phyloP scores from a whole-genome alignment of 768 basidiomycete genomes.

The Naganishia antarctica region DNA sequence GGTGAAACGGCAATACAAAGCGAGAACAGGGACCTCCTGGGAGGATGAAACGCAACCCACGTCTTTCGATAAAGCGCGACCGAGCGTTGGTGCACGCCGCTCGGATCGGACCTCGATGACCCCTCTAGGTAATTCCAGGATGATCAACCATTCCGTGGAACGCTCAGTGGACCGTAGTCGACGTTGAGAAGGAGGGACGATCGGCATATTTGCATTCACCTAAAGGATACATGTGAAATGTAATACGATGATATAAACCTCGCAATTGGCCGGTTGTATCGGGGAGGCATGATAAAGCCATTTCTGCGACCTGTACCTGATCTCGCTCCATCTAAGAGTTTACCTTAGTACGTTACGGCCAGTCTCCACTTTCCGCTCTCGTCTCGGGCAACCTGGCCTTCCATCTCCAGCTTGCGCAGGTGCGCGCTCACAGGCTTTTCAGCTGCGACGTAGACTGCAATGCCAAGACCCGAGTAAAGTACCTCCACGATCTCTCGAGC shows the following conservation, averaged over 20 bases:
- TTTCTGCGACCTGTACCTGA: too few relatives aligned
- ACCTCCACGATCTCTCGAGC: slow-evolving; percentile 8
- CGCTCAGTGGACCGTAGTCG: not conserved
- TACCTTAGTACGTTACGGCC: too few relatives aligned
- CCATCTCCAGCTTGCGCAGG: slow-evolving; percentile 16
- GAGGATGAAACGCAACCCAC: slow-evolving; percentile 1
- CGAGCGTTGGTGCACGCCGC: slow-evolving; percentile 1
- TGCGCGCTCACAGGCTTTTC: slow-evolving; percentile 19
- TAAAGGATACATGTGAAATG: not conserved
- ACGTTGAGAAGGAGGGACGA: not conserved
- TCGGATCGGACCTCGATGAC: slow-evolving; percentile 6
- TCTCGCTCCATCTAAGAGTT: too few relatives aligned
- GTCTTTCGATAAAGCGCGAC: not conserved
- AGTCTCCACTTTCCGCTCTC: not conserved
- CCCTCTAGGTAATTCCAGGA: slow-evolving; percentile 5
- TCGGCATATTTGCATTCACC: too few relatives aligned
- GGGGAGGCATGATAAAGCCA: too few relatives aligned
- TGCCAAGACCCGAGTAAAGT: slow-evolving; percentile 14
- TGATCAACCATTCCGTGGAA: slow-evolving; percentile 1
- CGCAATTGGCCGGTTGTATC: too few relatives aligned
- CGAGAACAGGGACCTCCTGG: slow-evolving; percentile 12
- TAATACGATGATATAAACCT: too few relatives aligned
- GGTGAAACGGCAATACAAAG: slow-evolving; percentile 20
- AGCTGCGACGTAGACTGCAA: slow-evolving; percentile 8
- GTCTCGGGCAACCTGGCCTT: not conserved